Base-by-base conservation (phyloP, 495 filamentous ascomycete species). In the Pyronema omphalodes region DNA sequence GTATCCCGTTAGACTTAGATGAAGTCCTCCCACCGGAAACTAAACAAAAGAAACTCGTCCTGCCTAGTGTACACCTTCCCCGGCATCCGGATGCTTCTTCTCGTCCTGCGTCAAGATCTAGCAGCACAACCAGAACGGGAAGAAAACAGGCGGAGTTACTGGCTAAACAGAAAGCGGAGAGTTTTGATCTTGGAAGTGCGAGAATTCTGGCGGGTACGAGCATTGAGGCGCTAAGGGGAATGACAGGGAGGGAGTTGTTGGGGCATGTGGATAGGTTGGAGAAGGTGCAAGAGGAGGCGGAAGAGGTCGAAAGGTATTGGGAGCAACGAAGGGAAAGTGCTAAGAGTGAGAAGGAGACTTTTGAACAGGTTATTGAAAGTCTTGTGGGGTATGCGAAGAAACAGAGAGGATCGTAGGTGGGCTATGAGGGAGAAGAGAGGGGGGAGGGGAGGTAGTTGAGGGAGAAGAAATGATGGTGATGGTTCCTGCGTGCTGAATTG, bases 301-400 rank as follows among this genome's bases (percentile, higher is more conserved):
- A 79, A 29, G 74, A 83, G 50, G 82, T 91, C 41, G 73, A 94
- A 35, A 83, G 84, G 55, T 93, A 87, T 60, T 99, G 93, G 91
- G 75, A 86, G 48, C 83, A 81, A 72, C 72, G 80, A 59, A 80
- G 79, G 35, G 88, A 94, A 62, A 82, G 83, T 51, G 83, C 88
- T 52, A 71, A 93, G 52, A 80, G 83, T 29, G 89, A 99, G 58
- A 84, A 93, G 60, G 89, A 95, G 69, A 86, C 86, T 6, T 95
- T 99, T 71, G 91, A 99, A 63, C 86, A 84, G 0, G 91, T 99
- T 7, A 94, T 99, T 73, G 93, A 95, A 70, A 94, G 95, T 66
- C 70, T 99, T 55, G 91, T 99, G 43, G 91, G 83, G 67, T 91
- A 94, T 71, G 91, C 93, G 7, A 74, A 87, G 68, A 85, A 88